Evolutionary conservation across 139 green algal species (phyloP).

Genomic region (Asterochloris sp.): DNA sequence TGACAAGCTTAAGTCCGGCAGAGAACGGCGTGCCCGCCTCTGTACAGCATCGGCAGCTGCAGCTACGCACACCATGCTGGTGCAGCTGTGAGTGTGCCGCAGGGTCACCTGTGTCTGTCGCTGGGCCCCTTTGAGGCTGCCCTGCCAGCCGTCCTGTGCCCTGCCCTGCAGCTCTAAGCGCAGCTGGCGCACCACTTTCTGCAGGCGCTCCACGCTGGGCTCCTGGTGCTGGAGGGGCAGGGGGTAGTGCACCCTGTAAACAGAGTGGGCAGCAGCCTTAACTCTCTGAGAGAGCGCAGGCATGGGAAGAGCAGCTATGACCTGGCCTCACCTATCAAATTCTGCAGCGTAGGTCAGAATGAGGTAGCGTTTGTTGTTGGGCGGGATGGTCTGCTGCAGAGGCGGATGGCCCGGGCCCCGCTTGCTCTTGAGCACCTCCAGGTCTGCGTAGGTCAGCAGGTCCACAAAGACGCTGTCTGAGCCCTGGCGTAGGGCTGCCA

Average conservation of each 20-base stretch:
- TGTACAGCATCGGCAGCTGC: too few relatives aligned
- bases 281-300: too few relatives aligned
- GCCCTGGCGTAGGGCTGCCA: conserved; percentile 61
- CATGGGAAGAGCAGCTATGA: too few relatives aligned
- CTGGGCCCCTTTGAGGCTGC: too few relatives aligned
- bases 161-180: conserved; percentile 25
- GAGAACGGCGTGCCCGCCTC: too few relatives aligned
- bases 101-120: too few relatives aligned
- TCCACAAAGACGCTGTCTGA: conserved; percentile 84
- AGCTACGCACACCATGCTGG: too few relatives aligned
- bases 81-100: too few relatives aligned
- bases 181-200: conserved; percentile 54
- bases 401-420: conserved; percentile 16
- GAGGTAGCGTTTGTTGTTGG: conserved; percentile 85
- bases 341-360: conserved; percentile 90
- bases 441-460: conserved; percentile 79
- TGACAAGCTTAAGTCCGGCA: too few relatives aligned
- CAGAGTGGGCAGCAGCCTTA: too few relatives aligned
- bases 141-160: background rate
- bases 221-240: conserved; percentile 79
- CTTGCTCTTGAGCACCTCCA: conserved; percentile 75
- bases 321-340: conserved; percentile 57
- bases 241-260: conserved; percentile 78
- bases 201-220: conserved; percentile 60
- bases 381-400: conserved; percentile 17